These are phyloP conservation scores for Blastosporella zonata DNA, from an alignment of 1,284 basidiomycete genomes.

Conservation along the genomic window DNA sequence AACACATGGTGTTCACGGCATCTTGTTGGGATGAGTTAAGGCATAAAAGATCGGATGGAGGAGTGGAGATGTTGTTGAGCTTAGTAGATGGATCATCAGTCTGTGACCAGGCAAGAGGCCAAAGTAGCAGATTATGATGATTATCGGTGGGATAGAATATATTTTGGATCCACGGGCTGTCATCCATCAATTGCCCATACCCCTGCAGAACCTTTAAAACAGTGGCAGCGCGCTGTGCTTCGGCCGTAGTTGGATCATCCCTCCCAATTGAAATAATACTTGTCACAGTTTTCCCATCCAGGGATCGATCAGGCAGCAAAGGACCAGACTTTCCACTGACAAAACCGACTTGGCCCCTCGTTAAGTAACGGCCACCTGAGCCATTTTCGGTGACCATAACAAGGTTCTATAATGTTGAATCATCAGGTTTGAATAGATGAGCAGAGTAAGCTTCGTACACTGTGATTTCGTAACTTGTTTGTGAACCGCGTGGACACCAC, in stretches of 20 bases:
- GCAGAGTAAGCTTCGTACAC: constrained; percentile 21
- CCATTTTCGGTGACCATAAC: constrained; percentile 21
- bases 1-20: constrained; percentile 54
- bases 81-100: constrained; percentile 12
- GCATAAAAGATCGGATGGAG: constrained; percentile 16
- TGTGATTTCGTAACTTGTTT: constrained; percentile 34
- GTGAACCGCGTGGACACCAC: constrained; percentile 39
- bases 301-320: constrained; percentile 21
- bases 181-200: constrained; percentile 31
- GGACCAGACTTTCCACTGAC: constrained; percentile 25
- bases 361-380: constrained; percentile 24
- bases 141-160: constrained; percentile 43
- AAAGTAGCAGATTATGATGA: constrained; percentile 30
- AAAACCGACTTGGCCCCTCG: constrained; percentile 22
- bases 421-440: background rate
- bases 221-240: constrained; percentile 39
- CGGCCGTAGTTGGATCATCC: constrained; percentile 52
- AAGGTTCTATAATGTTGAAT: constrained; percentile 24
- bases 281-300: constrained; percentile 25
- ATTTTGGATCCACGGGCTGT: constrained; percentile 57
- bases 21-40: constrained; percentile 54
- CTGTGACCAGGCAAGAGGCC: constrained; percentile 41
- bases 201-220: constrained; percentile 54
- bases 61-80: constrained; percentile 2
- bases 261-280: constrained; percentile 44